Percentiles rank a stretch among this genome's conserved stretches.
These are phyloP conservation scores for Fusarium clavum DNA, from an alignment of 2,329 filamentous ascomycete genomes.

Conservation along the genomic window DNA sequence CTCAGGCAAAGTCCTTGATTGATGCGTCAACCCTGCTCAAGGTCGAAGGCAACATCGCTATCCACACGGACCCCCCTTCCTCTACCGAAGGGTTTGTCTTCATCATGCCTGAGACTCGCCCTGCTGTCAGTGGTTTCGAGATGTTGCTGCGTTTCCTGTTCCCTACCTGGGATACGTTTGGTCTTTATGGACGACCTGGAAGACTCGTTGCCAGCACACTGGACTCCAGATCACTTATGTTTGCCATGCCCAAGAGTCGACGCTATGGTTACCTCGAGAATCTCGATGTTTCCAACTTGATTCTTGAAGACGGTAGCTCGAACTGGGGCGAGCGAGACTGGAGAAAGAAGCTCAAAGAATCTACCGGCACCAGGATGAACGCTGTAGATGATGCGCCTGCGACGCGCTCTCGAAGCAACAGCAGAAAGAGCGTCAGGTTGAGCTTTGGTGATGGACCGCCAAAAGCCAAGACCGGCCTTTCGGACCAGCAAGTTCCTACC, in stretches of 20 bases:
- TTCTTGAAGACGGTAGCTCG: slow-evolving; percentile 80
- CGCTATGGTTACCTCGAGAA: slow-evolving; percentile 93
- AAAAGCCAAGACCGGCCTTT: slow-evolving; percentile 65
- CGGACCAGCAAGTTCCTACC: slow-evolving; percentile 63
- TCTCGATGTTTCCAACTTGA: slow-evolving; percentile 83
- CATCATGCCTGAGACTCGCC: slow-evolving; percentile 93
- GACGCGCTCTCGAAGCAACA: slow-evolving; percentile 64
- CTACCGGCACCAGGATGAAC: slow-evolving; percentile 83
- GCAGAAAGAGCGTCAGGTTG: slow-evolving; percentile 67
- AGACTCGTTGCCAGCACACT: slow-evolving; percentile 88
- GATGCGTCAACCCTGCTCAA: slow-evolving; percentile 95
- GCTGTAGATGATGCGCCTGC: slow-evolving; percentile 64
- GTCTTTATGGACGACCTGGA: slow-evolving; percentile 88
- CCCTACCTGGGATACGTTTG: slow-evolving; percentile 93
- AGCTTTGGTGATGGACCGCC: slow-evolving; percentile 57
- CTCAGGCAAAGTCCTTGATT: slow-evolving; percentile 91
- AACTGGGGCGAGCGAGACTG: slow-evolving; percentile 89
- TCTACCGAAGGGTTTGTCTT: slow-evolving; percentile 95
- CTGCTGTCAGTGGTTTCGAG: slow-evolving; percentile 94
- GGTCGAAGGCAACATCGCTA: slow-evolving; percentile 89
- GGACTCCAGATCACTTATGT: slow-evolving; percentile 93
- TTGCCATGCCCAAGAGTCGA: slow-evolving; percentile 91
- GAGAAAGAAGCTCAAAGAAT: slow-evolving; percentile 88
- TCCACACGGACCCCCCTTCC: slow-evolving; percentile 82
- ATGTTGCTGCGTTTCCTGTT: slow-evolving; percentile 95